phyloP scores from a whole-genome alignment of 1,139 yeast species.

The Pneumocystis jirovecii region DNA sequence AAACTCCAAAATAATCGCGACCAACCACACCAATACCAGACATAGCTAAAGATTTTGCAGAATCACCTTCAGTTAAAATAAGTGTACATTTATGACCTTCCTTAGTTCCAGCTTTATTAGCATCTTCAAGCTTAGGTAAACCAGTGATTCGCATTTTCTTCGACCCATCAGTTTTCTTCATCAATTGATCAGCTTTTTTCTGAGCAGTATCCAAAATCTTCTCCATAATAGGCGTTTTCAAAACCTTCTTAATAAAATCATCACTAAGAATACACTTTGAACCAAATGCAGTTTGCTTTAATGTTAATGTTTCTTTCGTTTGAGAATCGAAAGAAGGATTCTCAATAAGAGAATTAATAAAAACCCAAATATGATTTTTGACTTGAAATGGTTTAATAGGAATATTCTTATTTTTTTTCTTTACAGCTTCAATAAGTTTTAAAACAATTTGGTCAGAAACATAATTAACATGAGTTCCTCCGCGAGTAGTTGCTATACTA shows the following conservation, averaged over 20 bases:
- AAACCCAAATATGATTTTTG: slow-evolving; percentile 75
- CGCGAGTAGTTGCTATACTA: slow-evolving; percentile 92
- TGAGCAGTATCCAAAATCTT: slow-evolving; percentile 70
- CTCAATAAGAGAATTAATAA: slow-evolving; percentile 81
- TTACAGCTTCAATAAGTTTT: slow-evolving; percentile 57
- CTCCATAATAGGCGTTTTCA: slow-evolving; percentile 71
- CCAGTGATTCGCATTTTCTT: slow-evolving; percentile 76
- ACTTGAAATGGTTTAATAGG: slow-evolving; percentile 80
- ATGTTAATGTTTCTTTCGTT: slow-evolving; percentile 89
- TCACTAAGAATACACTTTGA: slow-evolving; percentile 64
- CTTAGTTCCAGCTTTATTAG: slow-evolving; percentile 88
- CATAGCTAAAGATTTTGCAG: slow-evolving; percentile 85
- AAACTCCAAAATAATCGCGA: slow-evolving; percentile 87
- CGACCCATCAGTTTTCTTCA: slow-evolving; percentile 83
- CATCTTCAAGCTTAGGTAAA: slow-evolving; percentile 83
- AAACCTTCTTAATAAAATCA: slow-evolving; percentile 53
- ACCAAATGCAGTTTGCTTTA: slow-evolving; percentile 79
- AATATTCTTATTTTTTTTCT: slow-evolving; percentile 55
- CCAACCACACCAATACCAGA: slow-evolving; percentile 94
- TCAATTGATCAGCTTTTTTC: slow-evolving; percentile 74
- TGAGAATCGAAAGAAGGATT: slow-evolving; percentile 97
- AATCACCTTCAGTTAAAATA: slow-evolving; percentile 92
- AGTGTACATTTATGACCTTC: slow-evolving; percentile 87
- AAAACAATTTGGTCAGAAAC: slow-evolving; percentile 71
- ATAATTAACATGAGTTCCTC: slow-evolving; percentile 90